These are phyloP conservation scores for Tricholoma furcatifolium DNA, from an alignment of 768 basidiomycete genomes.

Conservation along the genomic window DNA sequence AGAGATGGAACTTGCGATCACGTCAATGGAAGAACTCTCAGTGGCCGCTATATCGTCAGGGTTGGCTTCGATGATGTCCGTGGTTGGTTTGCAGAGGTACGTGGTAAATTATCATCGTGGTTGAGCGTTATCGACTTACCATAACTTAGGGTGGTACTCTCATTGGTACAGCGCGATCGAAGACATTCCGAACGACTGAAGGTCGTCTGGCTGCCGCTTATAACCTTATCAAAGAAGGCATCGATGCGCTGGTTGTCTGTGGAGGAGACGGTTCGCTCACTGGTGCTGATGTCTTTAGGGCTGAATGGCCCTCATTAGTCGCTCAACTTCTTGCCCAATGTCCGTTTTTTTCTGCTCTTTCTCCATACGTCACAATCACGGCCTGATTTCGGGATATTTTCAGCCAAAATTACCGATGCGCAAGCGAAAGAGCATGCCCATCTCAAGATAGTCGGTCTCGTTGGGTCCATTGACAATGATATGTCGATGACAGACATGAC, in stretches of 20 bases:
- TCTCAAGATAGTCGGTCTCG: conserved; percentile 95
- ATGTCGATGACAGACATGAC: conserved; percentile 98
- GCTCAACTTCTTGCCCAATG: conserved; percentile 64
- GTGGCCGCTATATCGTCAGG: conserved; percentile 88
- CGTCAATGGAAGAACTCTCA: conserved; percentile 67
- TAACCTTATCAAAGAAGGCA: conserved; percentile 95
- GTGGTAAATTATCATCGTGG: conserved; percentile 17
- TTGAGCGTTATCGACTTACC: background rate
- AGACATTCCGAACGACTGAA: conserved; percentile 80
- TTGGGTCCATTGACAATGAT: conserved; percentile 98
- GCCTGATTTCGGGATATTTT: background rate
- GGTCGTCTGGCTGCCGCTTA: conserved; percentile 86
- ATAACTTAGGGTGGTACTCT: conserved; percentile 80
- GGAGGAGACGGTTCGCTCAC: conserved; percentile 97
- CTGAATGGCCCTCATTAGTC: conserved; percentile 92
- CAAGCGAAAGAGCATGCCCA: conserved; percentile 74
- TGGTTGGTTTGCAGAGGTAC: conserved; percentile 88
- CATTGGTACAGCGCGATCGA: conserved; percentile 90
- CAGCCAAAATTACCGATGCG: conserved; percentile 73
- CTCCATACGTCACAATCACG: background rate
- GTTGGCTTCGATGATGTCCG: conserved; percentile 99
- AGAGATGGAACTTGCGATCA: conserved; percentile 83
- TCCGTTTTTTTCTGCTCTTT: conserved; percentile 24
- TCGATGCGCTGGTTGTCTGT: conserved; percentile 95
- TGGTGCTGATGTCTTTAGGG: conserved; percentile 90